Evolutionary conservation across 1,284 basidiomycete genomes (phyloP).

Genomic region (Volvariella surrecta): DNA sequence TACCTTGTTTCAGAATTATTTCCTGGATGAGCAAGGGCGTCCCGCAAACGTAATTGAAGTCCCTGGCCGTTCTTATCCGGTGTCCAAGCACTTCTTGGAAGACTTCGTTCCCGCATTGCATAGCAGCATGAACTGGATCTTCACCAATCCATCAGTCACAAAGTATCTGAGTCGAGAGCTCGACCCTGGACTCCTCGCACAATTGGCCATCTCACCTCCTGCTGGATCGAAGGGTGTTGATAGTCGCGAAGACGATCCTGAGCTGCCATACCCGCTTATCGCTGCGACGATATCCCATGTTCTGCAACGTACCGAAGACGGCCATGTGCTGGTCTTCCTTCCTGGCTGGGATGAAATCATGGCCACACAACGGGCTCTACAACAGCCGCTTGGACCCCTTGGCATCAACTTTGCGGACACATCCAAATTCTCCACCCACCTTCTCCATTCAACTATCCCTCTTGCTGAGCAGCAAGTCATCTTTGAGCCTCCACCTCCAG

Average conservation of each 20-base stretch:
- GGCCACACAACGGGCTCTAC: conserved; percentile 64
- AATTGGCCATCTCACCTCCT: conserved; percentile 18
- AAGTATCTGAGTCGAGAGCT: conserved; percentile 77
- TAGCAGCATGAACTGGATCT: conserved; percentile 54
- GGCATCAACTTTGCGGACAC: conserved; percentile 56
- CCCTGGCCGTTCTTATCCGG: conserved; percentile 91
- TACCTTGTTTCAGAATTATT: conserved; percentile 84
- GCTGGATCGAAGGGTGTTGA: conserved; percentile 14
- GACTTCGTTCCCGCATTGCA: conserved; percentile 60
- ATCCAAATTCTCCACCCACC: conserved; percentile 67
- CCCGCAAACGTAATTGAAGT: conserved; percentile 77
- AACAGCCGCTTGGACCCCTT: conserved; percentile 44
- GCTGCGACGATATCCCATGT: conserved; percentile 81
- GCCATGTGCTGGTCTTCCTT: conserved; percentile 89
- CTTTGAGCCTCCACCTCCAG: conserved; percentile 72
- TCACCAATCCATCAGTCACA: conserved; percentile 65
- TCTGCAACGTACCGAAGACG: conserved; percentile 66
- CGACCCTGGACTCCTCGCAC: conserved; percentile 25
- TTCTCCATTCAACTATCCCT: conserved; percentile 89
- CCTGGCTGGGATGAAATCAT: conserved; percentile 93
- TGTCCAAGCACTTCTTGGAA: conserved; percentile 76
- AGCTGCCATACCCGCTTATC: conserved; percentile 79
- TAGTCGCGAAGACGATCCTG: conserved; percentile 55
- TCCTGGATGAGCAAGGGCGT: conserved; percentile 53
- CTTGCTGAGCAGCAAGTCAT: conserved; percentile 87